Percentiles rank a stretch among this genome's conserved stretches.
Evolutionary conservation across 768 basidiomycete genomes (phyloP).

Genomic region (Trametes elegans): DNA sequence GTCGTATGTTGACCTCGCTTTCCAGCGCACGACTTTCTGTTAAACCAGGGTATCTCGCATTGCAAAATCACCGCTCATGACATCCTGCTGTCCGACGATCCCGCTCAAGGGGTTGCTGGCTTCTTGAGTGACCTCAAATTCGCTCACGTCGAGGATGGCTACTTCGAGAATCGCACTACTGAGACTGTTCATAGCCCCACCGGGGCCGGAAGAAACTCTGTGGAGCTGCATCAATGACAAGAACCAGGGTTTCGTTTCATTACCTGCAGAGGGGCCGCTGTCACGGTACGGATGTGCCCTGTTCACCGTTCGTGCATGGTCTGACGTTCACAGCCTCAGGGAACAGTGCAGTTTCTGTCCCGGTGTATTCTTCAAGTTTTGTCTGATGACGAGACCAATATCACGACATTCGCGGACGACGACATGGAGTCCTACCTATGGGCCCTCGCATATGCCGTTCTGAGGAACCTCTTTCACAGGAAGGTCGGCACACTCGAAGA

Average conservation of each 20-base stretch:
- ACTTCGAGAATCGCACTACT: neutral
- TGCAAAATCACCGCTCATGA: conserved; percentile 36
- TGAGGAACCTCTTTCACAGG: neutral
- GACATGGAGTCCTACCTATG: conserved; percentile 22
- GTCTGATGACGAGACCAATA: neutral
- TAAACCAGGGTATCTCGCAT: conserved; percentile 29
- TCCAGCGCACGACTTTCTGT: conserved; percentile 24
- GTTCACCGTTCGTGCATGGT: neutral
- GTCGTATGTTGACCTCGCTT: conserved; percentile 7
- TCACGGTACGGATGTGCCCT: neutral
- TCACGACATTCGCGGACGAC: neutral
- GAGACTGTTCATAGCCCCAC: neutral
- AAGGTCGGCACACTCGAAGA: neutral
- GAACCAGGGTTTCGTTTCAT: neutral
- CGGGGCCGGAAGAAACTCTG: neutral
- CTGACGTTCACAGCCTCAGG: conserved; percentile 16
- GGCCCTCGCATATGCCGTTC: conserved; percentile 10
- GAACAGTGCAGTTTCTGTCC: conserved; percentile 29
- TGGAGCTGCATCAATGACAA: neutral
- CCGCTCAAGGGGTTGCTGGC: conserved; percentile 14
- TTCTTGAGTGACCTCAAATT: conserved; percentile 35
- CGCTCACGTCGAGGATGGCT: conserved; percentile 16
- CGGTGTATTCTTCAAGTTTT: neutral
- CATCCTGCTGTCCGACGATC: conserved; percentile 27
- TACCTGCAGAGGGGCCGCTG: neutral